A percentile compares a stretch with the other conserved stretches of the same genome.
These are phyloP conservation scores for Shiraia sp. DNA, from an alignment of 2,329 filamentous ascomycete species.

Conservation along the genomic window DNA sequence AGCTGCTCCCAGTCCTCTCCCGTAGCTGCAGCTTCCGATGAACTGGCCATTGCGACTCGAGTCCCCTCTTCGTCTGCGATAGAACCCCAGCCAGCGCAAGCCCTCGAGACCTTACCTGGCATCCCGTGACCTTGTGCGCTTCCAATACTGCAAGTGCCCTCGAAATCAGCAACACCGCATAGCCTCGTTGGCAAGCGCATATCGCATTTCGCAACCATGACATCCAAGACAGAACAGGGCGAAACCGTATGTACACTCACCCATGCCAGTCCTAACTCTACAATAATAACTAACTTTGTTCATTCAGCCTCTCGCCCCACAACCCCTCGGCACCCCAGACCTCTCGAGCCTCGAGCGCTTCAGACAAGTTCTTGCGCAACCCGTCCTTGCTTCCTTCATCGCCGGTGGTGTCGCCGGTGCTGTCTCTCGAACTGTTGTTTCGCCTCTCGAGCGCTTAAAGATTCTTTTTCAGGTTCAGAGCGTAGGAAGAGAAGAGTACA, in stretches of 20 bases:
- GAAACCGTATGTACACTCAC: constrained; percentile 25
- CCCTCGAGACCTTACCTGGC: constrained; percentile 3
- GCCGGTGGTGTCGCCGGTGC: constrained; percentile 93
- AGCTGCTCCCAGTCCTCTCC: constrained; percentile 11
- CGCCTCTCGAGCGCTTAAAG: constrained; percentile 91
- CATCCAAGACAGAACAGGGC: constrained; percentile 18
- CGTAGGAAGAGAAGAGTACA: constrained; percentile 87
- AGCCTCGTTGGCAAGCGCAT: constrained; percentile 15
- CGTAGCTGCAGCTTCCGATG: constrained; percentile 33
- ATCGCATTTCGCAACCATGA: constrained; percentile 20
- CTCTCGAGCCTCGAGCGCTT: constrained; percentile 29
- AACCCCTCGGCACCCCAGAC: constrained; percentile 21
- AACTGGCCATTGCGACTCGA: constrained; percentile 26
- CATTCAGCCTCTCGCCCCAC: constrained; percentile 1
- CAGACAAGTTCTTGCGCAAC: constrained; percentile 66
- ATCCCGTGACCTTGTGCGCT: constrained; percentile 2
- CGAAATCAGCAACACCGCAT: constrained; percentile 23
- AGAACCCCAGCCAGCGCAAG: constrained; percentile 22
- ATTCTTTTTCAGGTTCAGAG: constrained; percentile 98
- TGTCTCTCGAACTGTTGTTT: constrained; percentile 96
- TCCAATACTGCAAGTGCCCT: constrained; percentile 16
- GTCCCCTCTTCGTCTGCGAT: constrained; percentile 24
- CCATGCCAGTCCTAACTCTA: not conserved
- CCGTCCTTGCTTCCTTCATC: constrained; percentile 87
- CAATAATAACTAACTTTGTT: not conserved